Base-by-base conservation (phyloP, 768 basidiomycete species). In the Mycena olivaceomarginata region DNA sequence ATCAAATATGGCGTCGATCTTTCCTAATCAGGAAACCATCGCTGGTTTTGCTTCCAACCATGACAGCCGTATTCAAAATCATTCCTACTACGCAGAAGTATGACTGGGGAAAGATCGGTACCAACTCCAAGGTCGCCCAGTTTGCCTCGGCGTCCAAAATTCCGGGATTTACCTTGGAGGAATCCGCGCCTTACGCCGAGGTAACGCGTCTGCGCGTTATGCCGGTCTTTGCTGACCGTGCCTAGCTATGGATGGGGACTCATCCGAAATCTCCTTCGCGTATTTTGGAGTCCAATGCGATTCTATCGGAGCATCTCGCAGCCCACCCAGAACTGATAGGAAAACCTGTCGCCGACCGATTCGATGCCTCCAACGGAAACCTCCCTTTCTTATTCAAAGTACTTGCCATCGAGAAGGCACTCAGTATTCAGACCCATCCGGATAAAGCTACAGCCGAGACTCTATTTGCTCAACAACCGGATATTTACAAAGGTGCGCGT, bases 221-320 rank as follows among this genome's bases (percentile, higher is more conserved):
- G 39, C 20, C 48, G 8, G 56, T 64, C 43, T 56, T 59, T 62
- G 73, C 76, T 81, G 18, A 80, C 67, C 48, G 37, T 43, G 46
- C 16, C 70, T 83, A 99, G 97, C 88, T 99, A 59, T 99, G 98
- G 98, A 99, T 99, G 98, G 98, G 98, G 12, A 99, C 98, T 0
- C 98, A 99, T 81, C 91, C 95, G 2, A 95, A 88, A 13, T 90
- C 91, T 18, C 90, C 92, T 20, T 91, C 91, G 1, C 83, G 69
- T 43, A 84, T 91, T 12, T 69, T 82, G 15, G 82, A 82, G 4
- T 83, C 87, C 12, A 85, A 86, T 43, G 84, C 85, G 77, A 82
- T 85, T 25, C 92, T 92, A 76, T 92, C 90, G 4, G 87, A 92
- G 22, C 85, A 95, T 82, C 90, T 99, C 76, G 87, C 91, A 22